These are phyloP conservation scores for Aspergillus olivimuriae DNA, from an alignment of 495 filamentous ascomycete species.

Conservation along the genomic window DNA sequence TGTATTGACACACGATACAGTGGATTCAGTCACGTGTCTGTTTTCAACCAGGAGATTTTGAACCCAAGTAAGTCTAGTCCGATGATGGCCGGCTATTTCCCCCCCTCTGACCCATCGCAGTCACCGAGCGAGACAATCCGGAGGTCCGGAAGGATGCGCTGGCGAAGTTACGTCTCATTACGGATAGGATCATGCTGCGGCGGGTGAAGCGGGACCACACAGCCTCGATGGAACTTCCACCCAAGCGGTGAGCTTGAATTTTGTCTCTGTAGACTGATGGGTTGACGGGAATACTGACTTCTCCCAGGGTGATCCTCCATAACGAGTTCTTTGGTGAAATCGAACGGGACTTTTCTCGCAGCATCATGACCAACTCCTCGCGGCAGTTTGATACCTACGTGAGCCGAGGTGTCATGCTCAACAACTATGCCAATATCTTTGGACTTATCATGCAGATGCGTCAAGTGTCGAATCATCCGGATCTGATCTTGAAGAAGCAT, in stretches of 20 bases:
- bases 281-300: too few relatives aligned
- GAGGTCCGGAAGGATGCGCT: conserved; percentile 59
- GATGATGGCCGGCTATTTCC: conserved; percentile 1
- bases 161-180: conserved; percentile 74
- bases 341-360: conserved; percentile 89
- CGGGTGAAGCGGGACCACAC: conserved; percentile 89
- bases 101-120: conserved; percentile 14
- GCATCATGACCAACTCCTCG: conserved; percentile 84
- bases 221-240: conserved; percentile 87
- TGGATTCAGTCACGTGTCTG: conserved; percentile 80
- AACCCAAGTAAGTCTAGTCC: conserved; percentile 56
- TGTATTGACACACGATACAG: conserved; percentile 31
- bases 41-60: conserved; percentile 93
- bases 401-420: conserved; percentile 85
- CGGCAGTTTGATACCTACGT: conserved; percentile 94
- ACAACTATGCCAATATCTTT: conserved; percentile 83
- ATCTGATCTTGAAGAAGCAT: conserved; percentile 84
- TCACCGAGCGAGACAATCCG: conserved; percentile 45
- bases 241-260: conserved; percentile 70
- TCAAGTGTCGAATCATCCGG: conserved; percentile 91
- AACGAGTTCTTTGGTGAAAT: conserved; percentile 94
- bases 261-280: too few relatives aligned
- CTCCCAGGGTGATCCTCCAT: conserved; percentile 61
- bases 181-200: conserved; percentile 87
- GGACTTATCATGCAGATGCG: conserved; percentile 97